Conservation (phyloP, 2,329 filamentous ascomycete genomes). For the Emmonsia crescens region DNA sequence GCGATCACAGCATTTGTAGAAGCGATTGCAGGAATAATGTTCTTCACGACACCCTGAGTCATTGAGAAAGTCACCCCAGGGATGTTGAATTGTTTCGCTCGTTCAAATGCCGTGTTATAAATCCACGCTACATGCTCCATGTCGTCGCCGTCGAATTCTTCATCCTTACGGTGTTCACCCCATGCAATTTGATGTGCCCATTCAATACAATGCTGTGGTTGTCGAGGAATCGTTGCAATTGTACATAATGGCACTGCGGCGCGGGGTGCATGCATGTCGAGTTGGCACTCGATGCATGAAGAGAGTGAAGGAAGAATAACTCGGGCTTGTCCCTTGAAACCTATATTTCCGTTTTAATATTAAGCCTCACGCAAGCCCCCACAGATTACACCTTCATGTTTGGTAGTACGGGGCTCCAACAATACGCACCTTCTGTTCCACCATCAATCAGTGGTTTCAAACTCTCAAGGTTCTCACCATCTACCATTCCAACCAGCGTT, state of each 20-base stretch:
- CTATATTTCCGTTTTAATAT: conserved; percentile 29
- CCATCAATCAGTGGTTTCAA: conserved; percentile 93
- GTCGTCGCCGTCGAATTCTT: conserved; percentile 85
- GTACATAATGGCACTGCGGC: conserved; percentile 96
- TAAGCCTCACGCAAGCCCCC: background rate
- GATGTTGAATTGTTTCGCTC: conserved; percentile 83
- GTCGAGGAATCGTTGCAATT: conserved; percentile 87
- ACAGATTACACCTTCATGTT: background rate
- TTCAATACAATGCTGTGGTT: conserved; percentile 96
- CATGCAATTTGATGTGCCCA: conserved; percentile 98
- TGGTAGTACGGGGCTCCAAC: background rate
- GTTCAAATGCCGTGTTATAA: conserved; percentile 68
- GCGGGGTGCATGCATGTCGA: conserved; percentile 96
- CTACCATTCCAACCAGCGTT: conserved; percentile 81
- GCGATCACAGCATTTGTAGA: conserved; percentile 96
- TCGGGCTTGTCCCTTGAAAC: conserved; percentile 92
- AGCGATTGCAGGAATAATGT: conserved; percentile 97
- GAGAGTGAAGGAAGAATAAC: conserved; percentile 88
- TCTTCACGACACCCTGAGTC: conserved; percentile 96
- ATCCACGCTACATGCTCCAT: conserved; percentile 97
- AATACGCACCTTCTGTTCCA: conserved; percentile 65
- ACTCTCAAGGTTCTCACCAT: conserved; percentile 68
- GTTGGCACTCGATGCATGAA: conserved; percentile 94
- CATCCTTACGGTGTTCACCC: conserved; percentile 75
- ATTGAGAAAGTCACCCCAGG: conserved; percentile 86